Evolutionary conservation across 2,329 filamentous ascomycete genomes (phyloP).

Genomic region (Fusarium sp.): DNA sequence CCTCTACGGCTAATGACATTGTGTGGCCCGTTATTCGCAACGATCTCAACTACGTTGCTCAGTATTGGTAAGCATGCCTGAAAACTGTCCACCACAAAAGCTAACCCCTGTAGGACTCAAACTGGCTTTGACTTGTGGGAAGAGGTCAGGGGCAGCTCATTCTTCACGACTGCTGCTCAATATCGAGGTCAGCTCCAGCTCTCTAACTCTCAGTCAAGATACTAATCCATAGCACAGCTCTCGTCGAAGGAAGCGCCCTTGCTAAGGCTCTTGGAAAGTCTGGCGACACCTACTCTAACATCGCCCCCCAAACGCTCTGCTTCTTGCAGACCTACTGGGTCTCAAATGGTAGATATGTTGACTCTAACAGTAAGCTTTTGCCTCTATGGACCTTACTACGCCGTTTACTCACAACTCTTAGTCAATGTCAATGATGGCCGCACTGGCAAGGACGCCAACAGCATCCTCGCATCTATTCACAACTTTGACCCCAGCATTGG

Average conservation of each 20-base stretch:
- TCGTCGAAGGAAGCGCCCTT: slow-evolving; percentile 75
- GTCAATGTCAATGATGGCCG: slow-evolving; percentile 71
- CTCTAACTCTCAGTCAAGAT: too few relatives aligned
- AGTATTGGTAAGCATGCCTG: slow-evolving; percentile 69
- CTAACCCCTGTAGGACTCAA: slow-evolving; percentile 57
- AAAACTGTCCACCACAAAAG: neutral
- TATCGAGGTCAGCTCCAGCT: slow-evolving; percentile 67
- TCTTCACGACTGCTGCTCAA: slow-evolving; percentile 80
- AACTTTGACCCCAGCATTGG: slow-evolving; percentile 75
- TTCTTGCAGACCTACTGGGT: slow-evolving; percentile 83
- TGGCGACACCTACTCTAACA: slow-evolving; percentile 70
- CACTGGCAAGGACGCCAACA: slow-evolving; percentile 78
- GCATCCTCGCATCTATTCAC: slow-evolving; percentile 74
- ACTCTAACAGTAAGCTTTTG: slow-evolving; percentile 71
- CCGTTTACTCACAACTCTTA: slow-evolving; percentile 28
- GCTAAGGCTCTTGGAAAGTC: slow-evolving; percentile 72
- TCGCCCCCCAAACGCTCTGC: slow-evolving; percentile 79
- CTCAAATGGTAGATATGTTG: slow-evolving; percentile 67
- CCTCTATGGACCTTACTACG: too few relatives aligned
- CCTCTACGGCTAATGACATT: slow-evolving; percentile 64
- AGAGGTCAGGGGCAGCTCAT: slow-evolving; percentile 80
- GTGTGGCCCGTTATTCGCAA: slow-evolving; percentile 82
- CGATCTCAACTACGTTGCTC: slow-evolving; percentile 79
- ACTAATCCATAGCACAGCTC: slow-evolving; percentile 51
- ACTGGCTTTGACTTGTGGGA: slow-evolving; percentile 86